Base-by-base conservation (phyloP, 768 basidiomycete species). In the Naganishia vaughanmartiniae region DNA sequence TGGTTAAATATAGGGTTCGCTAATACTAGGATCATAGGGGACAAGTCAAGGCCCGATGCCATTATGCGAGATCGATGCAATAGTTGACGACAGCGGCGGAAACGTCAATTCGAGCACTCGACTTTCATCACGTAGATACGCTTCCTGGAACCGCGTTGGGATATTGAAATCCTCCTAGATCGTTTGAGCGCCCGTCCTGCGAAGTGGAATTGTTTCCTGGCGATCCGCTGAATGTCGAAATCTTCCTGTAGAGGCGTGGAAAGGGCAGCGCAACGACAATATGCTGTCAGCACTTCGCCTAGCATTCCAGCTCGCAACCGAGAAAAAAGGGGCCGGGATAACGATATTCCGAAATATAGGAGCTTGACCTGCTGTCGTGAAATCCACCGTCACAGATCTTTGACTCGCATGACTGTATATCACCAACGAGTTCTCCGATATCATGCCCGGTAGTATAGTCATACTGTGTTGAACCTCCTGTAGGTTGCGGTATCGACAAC, bases 211-310 rank as follows among this genome's bases (percentile, higher is more conserved):
- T 63, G 60, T 19, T 45, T 7, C 12, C 28, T 4, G 4, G 60
- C 60, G n/a, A 63, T 63, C n/a, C 39, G 39, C 7, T 63, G 60
- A 9, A 63, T 45, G 30, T 63, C 42, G 9, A 45, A 63, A 24
- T 45, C 36, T 30, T 42, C 60, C 1, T 9, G 21, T 17, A 24
- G 30, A 46, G 34, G n/a, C 10, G 10, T 36, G 14, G 34, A 17
- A n/a, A 19, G 33, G 17, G 30, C 39, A n/a, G 11, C 17, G 28
- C 24, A 63, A 0, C 24, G 36, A 26, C 60, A 42, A 21, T 26
- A 33, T 7, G 60, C 39, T 45, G 7, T 45, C 36, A 1, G 42
- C 28, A 34, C 39, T 63, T 10, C 60, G 39, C 14, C 60, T 42
- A 4, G 21, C 14, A 2, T n/a, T 42, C n/a, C 10, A 33, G 39